Evolutionary conservation across 192 early-diverging fungal species (phyloP).

Genomic region (Phycomyces blakesleeanus): DNA sequence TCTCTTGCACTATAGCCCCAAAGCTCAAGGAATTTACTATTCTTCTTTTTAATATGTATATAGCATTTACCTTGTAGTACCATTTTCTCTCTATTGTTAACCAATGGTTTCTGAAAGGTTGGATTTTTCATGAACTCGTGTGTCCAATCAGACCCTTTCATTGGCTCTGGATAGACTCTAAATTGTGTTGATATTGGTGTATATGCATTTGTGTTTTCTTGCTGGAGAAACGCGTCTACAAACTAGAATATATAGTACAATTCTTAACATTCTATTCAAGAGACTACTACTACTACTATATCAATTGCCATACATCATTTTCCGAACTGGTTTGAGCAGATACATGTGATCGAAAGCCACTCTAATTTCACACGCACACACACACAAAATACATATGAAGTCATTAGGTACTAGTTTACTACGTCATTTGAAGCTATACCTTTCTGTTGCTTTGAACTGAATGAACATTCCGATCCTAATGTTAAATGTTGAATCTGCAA

Average conservation of each 20-base stretch:
- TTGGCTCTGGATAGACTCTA: constrained; percentile 47
- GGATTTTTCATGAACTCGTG: constrained; percentile 65
- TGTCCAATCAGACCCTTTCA: constrained; percentile 56
- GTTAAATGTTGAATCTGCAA: not conserved
- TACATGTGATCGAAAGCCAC: no score
- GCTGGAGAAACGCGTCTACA: constrained; percentile 52
- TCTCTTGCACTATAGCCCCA: no score
- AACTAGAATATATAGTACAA: constrained; percentile 34
- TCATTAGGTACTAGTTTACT: no score
- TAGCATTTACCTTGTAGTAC: not conserved
- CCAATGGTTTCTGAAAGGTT: not conserved
- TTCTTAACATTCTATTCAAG: not conserved
- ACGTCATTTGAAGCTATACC: constrained; percentile 29
- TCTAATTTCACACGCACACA: no score
- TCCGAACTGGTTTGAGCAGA: no score
- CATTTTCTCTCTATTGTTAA: no score
- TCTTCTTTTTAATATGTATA: no score
- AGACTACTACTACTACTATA: no score
- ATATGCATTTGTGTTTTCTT: constrained; percentile 23
- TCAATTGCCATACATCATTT: not conserved
- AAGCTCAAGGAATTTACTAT: no score
- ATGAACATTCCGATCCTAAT: constrained; percentile 25
- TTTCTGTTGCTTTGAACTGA: constrained; percentile 7
- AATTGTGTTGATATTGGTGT: constrained; percentile 56
- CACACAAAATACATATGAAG: not conserved